Conservation (phyloP, 1,139 yeast genomes). For the Yamadazyma mexicana region DNA sequence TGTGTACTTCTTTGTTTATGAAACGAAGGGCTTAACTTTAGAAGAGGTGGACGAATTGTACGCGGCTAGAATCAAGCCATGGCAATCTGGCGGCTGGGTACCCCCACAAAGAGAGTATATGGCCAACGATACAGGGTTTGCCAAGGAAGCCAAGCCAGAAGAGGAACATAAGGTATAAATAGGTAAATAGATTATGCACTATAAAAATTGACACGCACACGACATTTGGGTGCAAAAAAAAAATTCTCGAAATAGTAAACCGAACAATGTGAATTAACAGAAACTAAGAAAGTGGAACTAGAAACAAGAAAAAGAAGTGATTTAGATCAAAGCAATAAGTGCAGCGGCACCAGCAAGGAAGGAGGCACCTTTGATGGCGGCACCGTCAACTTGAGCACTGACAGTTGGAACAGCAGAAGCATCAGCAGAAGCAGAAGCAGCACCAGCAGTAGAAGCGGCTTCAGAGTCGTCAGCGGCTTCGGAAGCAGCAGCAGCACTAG, state of each 20-base stretch:
- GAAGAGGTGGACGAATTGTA: conserved; percentile 72
- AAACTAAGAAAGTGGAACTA: not conserved
- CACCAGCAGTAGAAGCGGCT: conserved; percentile 5
- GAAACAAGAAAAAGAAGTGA: not conserved
- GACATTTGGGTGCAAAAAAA: not conserved
- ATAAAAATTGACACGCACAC: no score
- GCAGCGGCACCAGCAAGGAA: conserved; percentile 17
- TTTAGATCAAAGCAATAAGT: conserved; percentile 16
- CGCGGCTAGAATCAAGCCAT: conserved; percentile 41
- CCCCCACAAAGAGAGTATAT: conserved; percentile 36
- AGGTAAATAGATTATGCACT: no score
- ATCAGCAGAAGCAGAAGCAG: not conserved
- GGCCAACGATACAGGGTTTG: conserved; percentile 32
- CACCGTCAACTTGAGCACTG: conserved; percentile 11
- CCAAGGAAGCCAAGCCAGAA: conserved; percentile 27
- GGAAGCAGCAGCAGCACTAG: not conserved
- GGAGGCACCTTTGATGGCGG: conserved; percentile 11
- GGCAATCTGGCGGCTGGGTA: conserved; percentile 46
- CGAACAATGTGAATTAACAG: not conserved
- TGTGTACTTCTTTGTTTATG: conserved; percentile 58
- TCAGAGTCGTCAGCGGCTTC: conserved; percentile 3
- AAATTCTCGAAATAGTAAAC: no score
- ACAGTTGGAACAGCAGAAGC: conserved; percentile 7
- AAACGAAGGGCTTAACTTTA: conserved; percentile 64
- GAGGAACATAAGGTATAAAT: conserved; percentile 2